These are phyloP conservation scores for Sindora glabra DNA, from an alignment of 306 rosid genomes.

Conservation along the genomic window DNA sequence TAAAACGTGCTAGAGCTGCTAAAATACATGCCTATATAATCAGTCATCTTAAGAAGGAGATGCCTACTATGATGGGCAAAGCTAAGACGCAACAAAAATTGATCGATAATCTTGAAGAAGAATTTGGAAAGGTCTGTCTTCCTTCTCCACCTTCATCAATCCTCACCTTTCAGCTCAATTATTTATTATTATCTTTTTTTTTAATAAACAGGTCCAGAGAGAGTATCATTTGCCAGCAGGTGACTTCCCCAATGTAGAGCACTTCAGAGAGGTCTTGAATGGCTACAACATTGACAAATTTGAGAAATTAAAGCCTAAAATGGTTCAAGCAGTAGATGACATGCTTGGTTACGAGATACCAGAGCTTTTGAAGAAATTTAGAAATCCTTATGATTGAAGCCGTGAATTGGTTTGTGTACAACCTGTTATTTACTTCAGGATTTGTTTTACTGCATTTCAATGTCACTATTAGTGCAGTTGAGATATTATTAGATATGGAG, in stretches of 20 bases:
- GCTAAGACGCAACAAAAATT: constrained; percentile 83
- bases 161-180: neutral
- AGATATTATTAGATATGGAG: too few species aligned
- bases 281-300: constrained; percentile 74
- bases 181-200: neutral
- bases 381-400: constrained; percentile 75
- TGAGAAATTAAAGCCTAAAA: constrained; percentile 81
- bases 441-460: too few species aligned
- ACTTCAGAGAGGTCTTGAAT: constrained; percentile 48
- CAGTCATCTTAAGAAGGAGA: constrained; percentile 83
- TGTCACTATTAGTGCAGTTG: too few species aligned
- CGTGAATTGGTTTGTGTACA: too few species aligned
- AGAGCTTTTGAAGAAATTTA: constrained; percentile 71
- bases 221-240: constrained; percentile 84
- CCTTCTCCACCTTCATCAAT: neutral
- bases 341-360: constrained; percentile 97
- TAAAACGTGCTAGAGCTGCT: constrained; percentile 93
- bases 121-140: constrained; percentile 64
- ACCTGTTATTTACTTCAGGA: too few species aligned
- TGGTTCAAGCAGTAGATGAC: constrained; percentile 84
- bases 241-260: constrained; percentile 78
- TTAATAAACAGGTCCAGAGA: constrained; percentile 61
- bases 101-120: constrained; percentile 61
- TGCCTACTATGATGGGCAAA: constrained; percentile 93
- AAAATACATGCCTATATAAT: constrained; percentile 90